These are phyloP conservation scores for Rhododendron simsii DNA, from an alignment of 148 eudicot species.

Conservation along the genomic window DNA sequence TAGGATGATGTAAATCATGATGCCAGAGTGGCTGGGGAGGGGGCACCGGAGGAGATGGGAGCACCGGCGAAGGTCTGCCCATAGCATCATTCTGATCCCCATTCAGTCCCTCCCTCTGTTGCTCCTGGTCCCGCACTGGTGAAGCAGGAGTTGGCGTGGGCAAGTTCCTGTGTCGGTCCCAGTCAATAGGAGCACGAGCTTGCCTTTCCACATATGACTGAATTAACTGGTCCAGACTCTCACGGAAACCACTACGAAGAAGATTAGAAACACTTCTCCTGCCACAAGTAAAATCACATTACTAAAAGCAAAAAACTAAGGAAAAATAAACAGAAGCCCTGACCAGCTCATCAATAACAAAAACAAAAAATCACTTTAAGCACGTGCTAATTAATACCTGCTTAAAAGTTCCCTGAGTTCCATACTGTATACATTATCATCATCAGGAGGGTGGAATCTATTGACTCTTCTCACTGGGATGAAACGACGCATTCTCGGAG, in stretches of 20 bases:
- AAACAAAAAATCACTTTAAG: background rate
- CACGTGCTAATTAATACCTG: constrained; percentile 43
- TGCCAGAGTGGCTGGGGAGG: constrained; percentile 96
- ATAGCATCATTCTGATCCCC: constrained; percentile 43
- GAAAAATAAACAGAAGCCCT: background rate
- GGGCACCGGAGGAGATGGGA: constrained; percentile 91
- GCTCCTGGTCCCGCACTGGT: constrained; percentile 50
- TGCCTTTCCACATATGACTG: constrained; percentile 95
- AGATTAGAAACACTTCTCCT: constrained; percentile 99
- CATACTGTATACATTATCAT: constrained; percentile 95
- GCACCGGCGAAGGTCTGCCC: constrained; percentile 55
- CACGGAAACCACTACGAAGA: constrained; percentile 95
- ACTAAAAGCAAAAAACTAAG: background rate
- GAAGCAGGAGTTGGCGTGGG: constrained; percentile 59
- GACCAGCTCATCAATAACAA: background rate
- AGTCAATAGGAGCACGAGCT: constrained; percentile 73
- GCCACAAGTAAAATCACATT: background rate
- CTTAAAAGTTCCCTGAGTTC: constrained; percentile 96
- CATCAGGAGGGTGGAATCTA: constrained; percentile 91
- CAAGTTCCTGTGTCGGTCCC: constrained; percentile 84
- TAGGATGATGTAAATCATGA: constrained; percentile 69
- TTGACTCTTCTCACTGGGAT: constrained; percentile 54
- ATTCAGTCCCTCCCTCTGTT: constrained; percentile 55
- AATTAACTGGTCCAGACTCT: constrained; percentile 91
- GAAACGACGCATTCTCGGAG: constrained; percentile 50